Conservation (phyloP, 306 rosid genomes). For the Cucumis melo region DNA sequence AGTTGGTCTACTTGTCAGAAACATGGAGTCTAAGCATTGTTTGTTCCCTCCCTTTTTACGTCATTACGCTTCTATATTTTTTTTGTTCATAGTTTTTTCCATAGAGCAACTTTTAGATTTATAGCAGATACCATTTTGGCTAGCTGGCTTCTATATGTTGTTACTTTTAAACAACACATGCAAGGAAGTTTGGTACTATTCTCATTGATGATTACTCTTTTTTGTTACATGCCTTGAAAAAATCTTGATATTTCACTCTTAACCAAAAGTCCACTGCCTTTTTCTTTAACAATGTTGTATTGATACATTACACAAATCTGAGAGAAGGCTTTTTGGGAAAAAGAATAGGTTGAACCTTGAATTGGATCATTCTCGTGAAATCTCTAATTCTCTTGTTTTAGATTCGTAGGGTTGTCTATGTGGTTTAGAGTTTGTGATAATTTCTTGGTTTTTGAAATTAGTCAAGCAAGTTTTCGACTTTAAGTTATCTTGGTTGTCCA, state of each 20-base stretch:
- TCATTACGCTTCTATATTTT: background rate
- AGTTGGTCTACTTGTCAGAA: background rate
- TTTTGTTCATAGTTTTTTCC: constrained; percentile 1
- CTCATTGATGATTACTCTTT: background rate
- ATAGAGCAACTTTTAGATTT: background rate
- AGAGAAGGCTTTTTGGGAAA: too few species aligned
- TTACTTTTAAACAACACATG: background rate
- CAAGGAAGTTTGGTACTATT: background rate
- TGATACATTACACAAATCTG: background rate
- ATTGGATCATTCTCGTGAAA: background rate
- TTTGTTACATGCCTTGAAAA: background rate
- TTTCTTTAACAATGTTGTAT: background rate
- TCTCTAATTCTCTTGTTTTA: background rate
- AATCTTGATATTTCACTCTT: background rate
- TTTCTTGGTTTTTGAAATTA: too few species aligned
- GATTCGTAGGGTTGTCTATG: background rate
- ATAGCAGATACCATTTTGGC: background rate
- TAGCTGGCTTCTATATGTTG: background rate
- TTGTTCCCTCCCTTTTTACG: background rate
- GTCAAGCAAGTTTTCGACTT: too few species aligned
- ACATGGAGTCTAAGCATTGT: constrained; percentile 5
- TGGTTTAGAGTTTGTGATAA: too few species aligned
- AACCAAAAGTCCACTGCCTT: background rate
- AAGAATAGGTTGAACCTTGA: too few species aligned
- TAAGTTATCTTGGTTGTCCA: too few species aligned